Base-by-base conservation (phyloP, 106 monocot species). In the Vanilla planifolia region DNA sequence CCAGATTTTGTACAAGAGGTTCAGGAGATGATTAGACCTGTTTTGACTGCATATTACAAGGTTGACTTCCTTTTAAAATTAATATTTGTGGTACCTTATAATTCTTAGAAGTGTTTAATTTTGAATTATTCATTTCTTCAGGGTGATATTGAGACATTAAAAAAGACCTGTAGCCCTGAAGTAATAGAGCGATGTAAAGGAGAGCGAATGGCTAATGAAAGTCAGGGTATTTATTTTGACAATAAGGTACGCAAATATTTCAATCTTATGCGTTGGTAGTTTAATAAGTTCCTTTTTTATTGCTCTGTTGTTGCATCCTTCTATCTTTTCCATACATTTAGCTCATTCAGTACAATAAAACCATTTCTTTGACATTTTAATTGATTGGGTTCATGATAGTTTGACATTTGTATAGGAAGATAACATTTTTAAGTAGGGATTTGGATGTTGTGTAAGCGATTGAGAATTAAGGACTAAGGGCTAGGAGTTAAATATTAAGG, bases 1-100 rank as follows among this genome's bases (percentile, higher is more conserved):
- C 87, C 87, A 55, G 91, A 98, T 62, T 98, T 98, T 79, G 77
- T 92, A 33, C 78, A 77, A 50, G 96, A 98, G 62, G 92, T 98
- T 75, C 96, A 98, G 64, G 96, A 98, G 64, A 92, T 85, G 81
- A 63, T 98, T 63, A 78, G 69, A 50, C 91, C 96, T 50, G 83
- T 80, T 67, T 67, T 98, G 36, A 85, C 67, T 67, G 84, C 96
- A 64, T 98, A 98, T 57, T 56, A 71, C 11, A 98, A 92, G 85
- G 91, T 92, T 52, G 5, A 8, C 52, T 34, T 69, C 29, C 1
- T 40, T 43, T 24, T 41, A 30, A 29, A 53, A 23, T 48, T 1
- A 25, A 26, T 50, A 20, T 24, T n/a, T 55, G 55, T 16, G 27
- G 9, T 20, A 35, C 2, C 9, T 32, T 45, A 5, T 15, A 8